Evolutionary conservation across 768 basidiomycete genomes (phyloP).

Genomic region (Hygrocybe coccinea): DNA sequence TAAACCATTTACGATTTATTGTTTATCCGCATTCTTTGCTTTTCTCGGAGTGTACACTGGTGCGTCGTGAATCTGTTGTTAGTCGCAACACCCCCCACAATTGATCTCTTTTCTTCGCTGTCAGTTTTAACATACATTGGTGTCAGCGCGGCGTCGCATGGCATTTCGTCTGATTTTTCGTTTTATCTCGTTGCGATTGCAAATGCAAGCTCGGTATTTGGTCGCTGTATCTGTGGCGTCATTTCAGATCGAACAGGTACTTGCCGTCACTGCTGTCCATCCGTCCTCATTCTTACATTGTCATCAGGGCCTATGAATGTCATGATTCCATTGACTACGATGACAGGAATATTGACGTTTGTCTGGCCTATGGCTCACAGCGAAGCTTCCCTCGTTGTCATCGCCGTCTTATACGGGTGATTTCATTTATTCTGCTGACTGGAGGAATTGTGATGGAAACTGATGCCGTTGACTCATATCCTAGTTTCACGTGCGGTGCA

Average conservation of each 20-base stretch:
- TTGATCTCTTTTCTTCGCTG: not conserved
- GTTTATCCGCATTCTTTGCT: constrained; percentile 38
- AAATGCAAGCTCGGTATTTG: constrained; percentile 54
- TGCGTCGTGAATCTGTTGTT: constrained; percentile 16
- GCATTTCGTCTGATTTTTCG: constrained; percentile 44
- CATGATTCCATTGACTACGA: constrained; percentile 47
- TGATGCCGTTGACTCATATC: not conserved
- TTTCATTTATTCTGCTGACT: not conserved
- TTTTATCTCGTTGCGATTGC: constrained; percentile 60
- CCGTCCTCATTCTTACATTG: not conserved
- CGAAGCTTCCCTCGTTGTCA: constrained; percentile 38
- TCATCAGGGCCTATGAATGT: constrained; percentile 52
- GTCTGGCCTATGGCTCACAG: constrained; percentile 54
- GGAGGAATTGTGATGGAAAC: not conserved
- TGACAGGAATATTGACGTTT: constrained; percentile 50
- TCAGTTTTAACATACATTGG: constrained; percentile 57
- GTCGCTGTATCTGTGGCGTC: constrained; percentile 47
- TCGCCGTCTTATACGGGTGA: constrained; percentile 57
- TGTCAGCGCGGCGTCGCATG: constrained; percentile 42
- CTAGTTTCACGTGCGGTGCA: constrained; percentile 56
- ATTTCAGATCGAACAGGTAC: constrained; percentile 48
- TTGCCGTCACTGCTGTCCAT: not conserved
- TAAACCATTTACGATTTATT: constrained; percentile 48
- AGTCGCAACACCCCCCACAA: not conserved
- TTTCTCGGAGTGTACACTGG: constrained; percentile 65